phyloP scores from a whole-genome alignment of 2,329 filamentous ascomycete species.

The Aspergillus hortae region DNA sequence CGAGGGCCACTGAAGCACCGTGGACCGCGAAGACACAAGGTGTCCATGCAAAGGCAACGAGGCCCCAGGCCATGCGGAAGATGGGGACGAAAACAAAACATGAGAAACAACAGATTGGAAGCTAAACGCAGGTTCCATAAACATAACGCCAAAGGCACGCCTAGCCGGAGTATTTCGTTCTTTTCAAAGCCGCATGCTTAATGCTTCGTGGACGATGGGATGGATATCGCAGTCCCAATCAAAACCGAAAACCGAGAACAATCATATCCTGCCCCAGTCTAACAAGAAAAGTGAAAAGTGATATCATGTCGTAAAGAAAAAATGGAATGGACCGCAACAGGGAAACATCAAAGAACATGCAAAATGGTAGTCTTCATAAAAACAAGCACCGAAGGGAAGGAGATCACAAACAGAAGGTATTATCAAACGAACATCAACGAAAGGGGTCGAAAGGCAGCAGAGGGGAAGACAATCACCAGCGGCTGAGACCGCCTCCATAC shows the following conservation, averaged over 20 bases:
- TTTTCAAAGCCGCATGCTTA: slow-evolving; percentile 31
- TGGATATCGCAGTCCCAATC: slow-evolving; percentile 22
- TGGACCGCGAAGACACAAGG: background rate
- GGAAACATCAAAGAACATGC: slow-evolving; percentile 20
- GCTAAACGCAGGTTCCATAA: slow-evolving; percentile 16
- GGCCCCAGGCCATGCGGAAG: slow-evolving; percentile 11
- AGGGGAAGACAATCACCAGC: slow-evolving; percentile 56
- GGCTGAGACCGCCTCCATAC: slow-evolving; percentile 66
- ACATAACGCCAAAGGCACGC: slow-evolving; percentile 35
- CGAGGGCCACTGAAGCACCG: slow-evolving; percentile 23
- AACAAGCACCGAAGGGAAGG: slow-evolving; percentile 12
- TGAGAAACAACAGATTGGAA: slow-evolving; percentile 16
- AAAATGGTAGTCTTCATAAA: slow-evolving; percentile 21
- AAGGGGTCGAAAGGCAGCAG: slow-evolving; percentile 18
- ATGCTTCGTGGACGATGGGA: slow-evolving; percentile 29
- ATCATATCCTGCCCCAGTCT: slow-evolving; percentile 24
- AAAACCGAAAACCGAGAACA: slow-evolving; percentile 15
- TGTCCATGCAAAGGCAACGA: slow-evolving; percentile 11
- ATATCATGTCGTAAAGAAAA: slow-evolving; percentile 32
- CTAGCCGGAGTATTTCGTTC: slow-evolving; percentile 27
- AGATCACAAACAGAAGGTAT: slow-evolving; percentile 6
- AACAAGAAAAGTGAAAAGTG: slow-evolving; percentile 17
- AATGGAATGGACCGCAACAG: slow-evolving; percentile 17
- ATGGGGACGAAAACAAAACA: slow-evolving; percentile 16
- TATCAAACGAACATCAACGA: slow-evolving; percentile 19